Evolutionary conservation across 305 asterid species (phyloP), one percentile per base, ranked within the genome.

Genomic region (Solanum hybrid): DNA sequence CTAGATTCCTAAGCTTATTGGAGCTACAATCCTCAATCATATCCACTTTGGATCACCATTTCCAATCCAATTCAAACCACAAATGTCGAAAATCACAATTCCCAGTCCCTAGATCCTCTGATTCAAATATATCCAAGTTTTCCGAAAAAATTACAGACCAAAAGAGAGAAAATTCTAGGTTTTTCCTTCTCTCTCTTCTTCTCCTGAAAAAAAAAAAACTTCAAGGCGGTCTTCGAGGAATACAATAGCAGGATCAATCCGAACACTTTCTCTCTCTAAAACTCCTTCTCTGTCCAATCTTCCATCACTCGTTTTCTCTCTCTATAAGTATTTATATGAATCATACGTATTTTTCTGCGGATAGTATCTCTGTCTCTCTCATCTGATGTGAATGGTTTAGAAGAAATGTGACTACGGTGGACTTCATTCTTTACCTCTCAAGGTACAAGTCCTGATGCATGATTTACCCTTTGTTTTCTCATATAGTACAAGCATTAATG

Each of bases 1-100:
- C 96, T 92, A 91, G 93, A 90, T 87, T 92, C 79, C 85, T 40
- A 90, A 90, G 89, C 88, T 90, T 92, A 95, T 94, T 97, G 95
- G 94, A 93, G 93, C 94, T 92, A 87, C 91, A 89, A 92, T 87
- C 89, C 91, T 93, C 92, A 92, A 40, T 90, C 73, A 92, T 89
- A 93, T 85, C 94, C 96, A 95, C 93, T 92, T 91, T 60, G 77
- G 60, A 88, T 89, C 92, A 86, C 80, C 92, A 91, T 92, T 87
- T 79, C 75, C 88, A 90, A 56, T 77, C 89, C 34, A 87, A 88
- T 88, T 88, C 90, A 88, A 79, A 42, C 42, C 86, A 24, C 4
- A 88, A 88, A 76, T 27, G 37, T 38, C 72, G 38, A 72, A 11
- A 37, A 37, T 69, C 51, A 64, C 60, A 91, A 87, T 84, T 79